phyloP scores from a whole-genome alignment of 768 basidiomycete species.

The Gymnopilus dilepis region DNA sequence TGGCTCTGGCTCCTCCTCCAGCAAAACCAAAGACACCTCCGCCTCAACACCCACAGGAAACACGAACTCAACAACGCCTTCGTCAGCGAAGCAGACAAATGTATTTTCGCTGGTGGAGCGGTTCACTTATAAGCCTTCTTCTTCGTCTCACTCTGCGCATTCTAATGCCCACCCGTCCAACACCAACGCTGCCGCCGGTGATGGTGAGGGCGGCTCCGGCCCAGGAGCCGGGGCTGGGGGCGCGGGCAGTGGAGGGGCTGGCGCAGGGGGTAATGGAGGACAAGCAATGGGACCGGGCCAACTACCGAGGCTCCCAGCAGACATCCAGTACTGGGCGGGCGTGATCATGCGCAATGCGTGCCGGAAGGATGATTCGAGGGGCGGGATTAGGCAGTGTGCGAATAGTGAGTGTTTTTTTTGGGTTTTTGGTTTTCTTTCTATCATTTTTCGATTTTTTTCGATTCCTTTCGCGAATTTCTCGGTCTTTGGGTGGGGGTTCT shows the following conservation, averaged over 20 bases:
- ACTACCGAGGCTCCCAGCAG: conserved; percentile 75
- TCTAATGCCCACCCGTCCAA: neutral
- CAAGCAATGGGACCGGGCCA: too few species aligned
- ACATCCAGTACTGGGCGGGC: conserved; percentile 99
- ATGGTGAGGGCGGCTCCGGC: too few species aligned
- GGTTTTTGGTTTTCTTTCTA: neutral
- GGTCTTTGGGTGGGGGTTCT: too few species aligned
- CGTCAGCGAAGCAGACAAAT: conserved; percentile 67
- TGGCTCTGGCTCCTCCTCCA: neutral
- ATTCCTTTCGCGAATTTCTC: too few species aligned
- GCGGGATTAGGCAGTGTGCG: conserved; percentile 96
- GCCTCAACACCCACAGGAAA: conserved; percentile 2
- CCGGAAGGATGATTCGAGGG: conserved; percentile 91
- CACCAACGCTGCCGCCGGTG: neutral
- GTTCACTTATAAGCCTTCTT: conserved; percentile 93
- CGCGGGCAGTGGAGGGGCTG: conserved; percentile 54
- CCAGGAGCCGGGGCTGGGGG: neutral
- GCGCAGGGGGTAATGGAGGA: too few species aligned
- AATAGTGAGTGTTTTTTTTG: conserved; percentile 68
- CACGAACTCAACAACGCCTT: conserved; percentile 18
- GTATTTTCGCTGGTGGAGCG: conserved; percentile 96
- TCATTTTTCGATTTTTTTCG: neutral
- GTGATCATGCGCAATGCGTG: conserved; percentile 99
- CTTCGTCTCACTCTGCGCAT: conserved; percentile 50
- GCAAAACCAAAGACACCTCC: neutral